Evolutionary conservation across 2,329 filamentous ascomycete genomes (phyloP), one percentile per base, ranked within the genome.

Genomic region (Cadophora gregata): DNA sequence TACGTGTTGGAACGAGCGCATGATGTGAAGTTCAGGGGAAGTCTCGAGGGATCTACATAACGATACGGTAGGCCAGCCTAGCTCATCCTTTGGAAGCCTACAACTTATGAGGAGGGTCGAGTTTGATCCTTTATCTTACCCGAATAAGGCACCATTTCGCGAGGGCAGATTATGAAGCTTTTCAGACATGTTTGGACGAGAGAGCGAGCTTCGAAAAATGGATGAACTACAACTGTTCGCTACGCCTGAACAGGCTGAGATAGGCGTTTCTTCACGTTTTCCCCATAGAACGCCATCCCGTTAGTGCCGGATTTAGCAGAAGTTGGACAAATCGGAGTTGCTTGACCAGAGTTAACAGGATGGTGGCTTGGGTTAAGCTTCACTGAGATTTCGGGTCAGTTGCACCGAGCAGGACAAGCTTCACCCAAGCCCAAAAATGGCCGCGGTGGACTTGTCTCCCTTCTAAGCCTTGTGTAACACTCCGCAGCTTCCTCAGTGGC

Each of bases 1-100:
- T 63, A 63, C 51, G 66, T 70, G 4, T 74, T 59, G n/a, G 31
- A 10, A 38, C 31, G 55, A 42, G 55, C 55, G 36, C 33, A 38
- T 58, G 31, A 58, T 58, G 55, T 58, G 33, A 58, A 58, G 31
- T 25, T 58, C 55, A 58, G 55, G 55, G 55, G 31, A 16, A 42
- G 33, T 42, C 12, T n/a, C 12, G 12, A 58, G 55, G 21, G 55
- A 58, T 58, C 55, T 58, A 7, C 55, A 56, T 56, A 19, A 33
- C 31, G 19, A 9, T 21, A 42, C 33, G 55, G 31, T 19, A 31
- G 42, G 21, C 31, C 38, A 25, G 31, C 19, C 6, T 33, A 53
- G 16, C 31, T 24, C 53, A 58, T 58, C 21, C 55, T 58, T 42
- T 33, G 3, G 25, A 56, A 58, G 31, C 55, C 25, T 25, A 58